A percentile compares a stretch with the other conserved stretches of the same genome.
Conservation (phyloP, 345 rosid species). For the Turnera subulata region DNA sequence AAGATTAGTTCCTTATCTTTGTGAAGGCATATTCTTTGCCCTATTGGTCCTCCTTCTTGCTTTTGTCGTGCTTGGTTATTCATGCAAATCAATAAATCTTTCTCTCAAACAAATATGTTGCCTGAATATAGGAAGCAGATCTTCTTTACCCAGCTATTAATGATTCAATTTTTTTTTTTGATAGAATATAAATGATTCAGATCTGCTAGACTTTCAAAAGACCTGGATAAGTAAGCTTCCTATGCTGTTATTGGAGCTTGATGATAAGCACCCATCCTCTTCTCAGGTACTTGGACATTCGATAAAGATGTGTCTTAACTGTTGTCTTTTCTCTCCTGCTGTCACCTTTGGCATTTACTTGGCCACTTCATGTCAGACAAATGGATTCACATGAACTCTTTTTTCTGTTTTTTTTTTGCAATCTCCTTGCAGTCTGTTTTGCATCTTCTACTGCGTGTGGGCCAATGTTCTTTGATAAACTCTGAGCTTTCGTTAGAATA, state of each 20-base stretch:
- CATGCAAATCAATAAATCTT: background rate
- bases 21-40: background rate
- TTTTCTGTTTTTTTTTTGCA: slow-evolving; percentile 6
- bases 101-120: background rate
- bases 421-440: slow-evolving; percentile 48
- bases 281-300: slow-evolving; percentile 42
- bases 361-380: background rate
- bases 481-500: slow-evolving; percentile 45
- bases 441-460: slow-evolving; percentile 60
- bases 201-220: slow-evolving; percentile 39
- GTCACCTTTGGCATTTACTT: background rate
- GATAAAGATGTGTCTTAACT: slow-evolving; percentile 7
- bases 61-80: background rate
- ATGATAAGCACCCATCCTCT: slow-evolving; percentile 50
- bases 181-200: too few relatives aligned
- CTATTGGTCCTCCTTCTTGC: background rate
- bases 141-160: slow-evolving; percentile 29
- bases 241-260: slow-evolving; percentile 49
- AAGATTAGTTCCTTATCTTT: slow-evolving; percentile 25
- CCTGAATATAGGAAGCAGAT: slow-evolving; percentile 40
- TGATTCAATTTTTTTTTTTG: too few relatives aligned
- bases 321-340: background rate
- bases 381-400: slow-evolving; percentile 5
- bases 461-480: slow-evolving; percentile 45
- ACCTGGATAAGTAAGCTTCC: slow-evolving; percentile 79